These are phyloP conservation scores for Parafenestella ontariensis DNA, from an alignment of 2,329 filamentous ascomycete species.

Conservation along the genomic window DNA sequence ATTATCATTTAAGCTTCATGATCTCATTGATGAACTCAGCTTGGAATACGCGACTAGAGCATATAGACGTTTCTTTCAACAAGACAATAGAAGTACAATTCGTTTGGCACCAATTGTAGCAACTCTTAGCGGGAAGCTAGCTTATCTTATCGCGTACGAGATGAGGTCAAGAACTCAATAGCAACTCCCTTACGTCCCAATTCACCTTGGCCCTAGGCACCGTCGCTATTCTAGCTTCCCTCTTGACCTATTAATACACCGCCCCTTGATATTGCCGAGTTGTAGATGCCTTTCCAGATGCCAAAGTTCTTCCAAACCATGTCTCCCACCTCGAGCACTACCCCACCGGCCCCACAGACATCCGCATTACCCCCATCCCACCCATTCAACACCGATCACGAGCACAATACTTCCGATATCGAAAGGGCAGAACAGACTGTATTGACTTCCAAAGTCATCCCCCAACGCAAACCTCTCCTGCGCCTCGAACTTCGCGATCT, in stretches of 20 bases:
- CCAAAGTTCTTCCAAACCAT: conserved; percentile 49
- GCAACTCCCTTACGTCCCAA: not conserved
- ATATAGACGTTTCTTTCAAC: not conserved
- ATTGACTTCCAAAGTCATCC: conserved; percentile 24
- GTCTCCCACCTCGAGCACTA: conserved; percentile 29
- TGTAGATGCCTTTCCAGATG: conserved; percentile 29
- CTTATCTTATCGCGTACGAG: conserved; percentile 6
- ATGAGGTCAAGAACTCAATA: not conserved
- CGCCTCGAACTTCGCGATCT: conserved; percentile 59
- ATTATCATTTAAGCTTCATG: not conserved
- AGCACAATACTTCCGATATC: conserved; percentile 1
- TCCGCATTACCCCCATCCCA: conserved; percentile 36
- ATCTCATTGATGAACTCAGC: not conserved
- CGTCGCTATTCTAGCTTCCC: not conserved
- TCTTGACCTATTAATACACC: not conserved
- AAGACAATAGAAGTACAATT: not conserved
- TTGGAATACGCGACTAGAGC: not conserved
- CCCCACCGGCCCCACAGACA: conserved; percentile 34
- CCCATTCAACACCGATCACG: conserved; percentile 9
- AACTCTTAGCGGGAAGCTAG: not conserved
- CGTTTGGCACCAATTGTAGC: not conserved
- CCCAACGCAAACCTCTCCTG: conserved; percentile 52
- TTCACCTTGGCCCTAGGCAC: not conserved
- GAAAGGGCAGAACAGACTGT: not conserved
- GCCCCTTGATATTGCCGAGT: not conserved